Percentiles rank a stretch among this genome's conserved stretches.
These are phyloP conservation scores for Phytophthora chlamydospora DNA, from an alignment of 352 stramenopile genomes.

Conservation along the genomic window DNA sequence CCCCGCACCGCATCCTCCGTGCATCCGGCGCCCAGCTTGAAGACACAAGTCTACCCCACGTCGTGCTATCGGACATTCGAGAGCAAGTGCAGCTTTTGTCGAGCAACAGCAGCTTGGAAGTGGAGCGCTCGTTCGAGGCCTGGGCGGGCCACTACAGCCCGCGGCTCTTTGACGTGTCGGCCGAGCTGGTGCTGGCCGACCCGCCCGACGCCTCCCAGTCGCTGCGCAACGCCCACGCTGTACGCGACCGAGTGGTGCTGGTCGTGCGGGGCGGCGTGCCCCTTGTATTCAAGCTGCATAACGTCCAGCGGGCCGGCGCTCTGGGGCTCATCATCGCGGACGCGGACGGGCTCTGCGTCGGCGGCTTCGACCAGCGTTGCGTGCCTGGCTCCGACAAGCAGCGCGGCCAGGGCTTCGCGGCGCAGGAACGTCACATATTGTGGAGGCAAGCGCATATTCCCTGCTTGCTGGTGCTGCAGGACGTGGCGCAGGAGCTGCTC, in stretches of 20 bases:
- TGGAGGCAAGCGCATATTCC: conserved; percentile 70
- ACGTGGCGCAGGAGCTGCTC: conserved; percentile 43
- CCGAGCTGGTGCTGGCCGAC: conserved; percentile 69
- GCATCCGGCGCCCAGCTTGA: conserved; percentile 23
- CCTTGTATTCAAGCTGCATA: conserved; percentile 72
- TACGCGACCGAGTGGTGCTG: conserved; percentile 67
- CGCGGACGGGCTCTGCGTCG: conserved; percentile 43
- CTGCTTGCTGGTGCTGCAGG: conserved; percentile 53
- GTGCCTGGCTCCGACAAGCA: conserved; percentile 58
- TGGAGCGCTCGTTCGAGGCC: conserved; percentile 48
- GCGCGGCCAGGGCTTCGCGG: conserved; percentile 64
- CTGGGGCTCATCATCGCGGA: conserved; percentile 74
- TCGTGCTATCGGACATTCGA: conserved; percentile 68
- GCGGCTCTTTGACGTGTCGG: conserved; percentile 65
- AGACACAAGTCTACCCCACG: conserved; percentile 27
- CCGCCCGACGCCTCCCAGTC: conserved; percentile 59
- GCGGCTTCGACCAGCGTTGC: conserved; percentile 73
- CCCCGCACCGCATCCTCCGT: conserved; percentile 33
- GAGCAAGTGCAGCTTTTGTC: conserved; percentile 44
- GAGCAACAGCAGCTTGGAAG: conserved; percentile 12
- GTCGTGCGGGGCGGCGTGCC: conserved; percentile 56
- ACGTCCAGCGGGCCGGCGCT: conserved; percentile 68
- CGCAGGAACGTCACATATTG: conserved; percentile 53
- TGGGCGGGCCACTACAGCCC: conserved; percentile 78
- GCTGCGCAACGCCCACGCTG: conserved; percentile 52